Evolutionary conservation across 352 stramenopile species (phyloP).

Genomic region (Phytophthora brassicae): DNA sequence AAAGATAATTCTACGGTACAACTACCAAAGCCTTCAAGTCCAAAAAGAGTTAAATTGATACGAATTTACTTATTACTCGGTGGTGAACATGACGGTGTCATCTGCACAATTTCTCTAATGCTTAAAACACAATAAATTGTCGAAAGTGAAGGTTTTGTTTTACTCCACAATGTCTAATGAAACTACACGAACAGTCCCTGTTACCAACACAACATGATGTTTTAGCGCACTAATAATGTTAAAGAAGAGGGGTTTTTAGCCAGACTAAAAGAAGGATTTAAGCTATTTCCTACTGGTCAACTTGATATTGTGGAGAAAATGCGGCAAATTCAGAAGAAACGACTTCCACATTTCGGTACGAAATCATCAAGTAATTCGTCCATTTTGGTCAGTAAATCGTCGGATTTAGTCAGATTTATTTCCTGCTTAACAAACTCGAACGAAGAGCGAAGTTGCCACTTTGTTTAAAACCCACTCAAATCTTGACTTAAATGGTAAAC

Average conservation of each 20-base stretch:
- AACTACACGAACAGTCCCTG: constrained; percentile 15
- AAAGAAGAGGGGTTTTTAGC: constrained; percentile 32
- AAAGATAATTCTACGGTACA: background rate
- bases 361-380: background rate
- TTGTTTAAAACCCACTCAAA: background rate
- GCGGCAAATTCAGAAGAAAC: constrained; percentile 4
- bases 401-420: background rate
- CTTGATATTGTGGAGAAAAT: constrained; percentile 23
- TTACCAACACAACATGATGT: constrained; percentile 21
- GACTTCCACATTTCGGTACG: constrained; percentile 17
- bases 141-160: constrained; percentile 30
- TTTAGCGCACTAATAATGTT: constrained; percentile 32
- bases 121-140: constrained; percentile 24
- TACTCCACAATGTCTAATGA: constrained; percentile 19
- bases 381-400: no score
- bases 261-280: constrained; percentile 24
- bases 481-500: no score
- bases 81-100: constrained; percentile 42
- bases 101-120: constrained; percentile 26
- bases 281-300: constrained; percentile 17
- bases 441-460: background rate
- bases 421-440: background rate
- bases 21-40: background rate
- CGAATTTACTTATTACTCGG: constrained; percentile 35
- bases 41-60: constrained; percentile 14